Conservation (phyloP, 2,329 filamentous ascomycete species). For the Zasmidium citrigriseum region DNA sequence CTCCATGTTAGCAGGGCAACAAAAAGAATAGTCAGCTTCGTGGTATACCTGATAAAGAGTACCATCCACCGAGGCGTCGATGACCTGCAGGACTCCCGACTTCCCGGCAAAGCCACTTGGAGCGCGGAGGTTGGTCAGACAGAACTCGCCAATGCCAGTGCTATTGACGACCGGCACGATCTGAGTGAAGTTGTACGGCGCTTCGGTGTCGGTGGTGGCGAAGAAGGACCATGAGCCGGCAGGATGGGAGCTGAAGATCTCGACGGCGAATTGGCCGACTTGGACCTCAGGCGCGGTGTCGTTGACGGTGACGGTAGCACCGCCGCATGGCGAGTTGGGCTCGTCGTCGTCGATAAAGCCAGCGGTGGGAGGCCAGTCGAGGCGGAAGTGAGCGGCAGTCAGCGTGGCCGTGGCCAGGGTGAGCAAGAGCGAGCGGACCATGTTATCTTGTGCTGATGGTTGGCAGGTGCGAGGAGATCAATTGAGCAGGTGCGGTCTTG, state of each 20-base stretch:
- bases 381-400: conserved; percentile 45
- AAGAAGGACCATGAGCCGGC: conserved; percentile 29
- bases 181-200: conserved; percentile 33
- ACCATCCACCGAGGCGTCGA: conserved; percentile 30
- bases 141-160: conserved; percentile 32
- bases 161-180: conserved; percentile 28
- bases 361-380: conserved; percentile 40
- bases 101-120: conserved; percentile 30
- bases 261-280: conserved; percentile 31
- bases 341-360: conserved; percentile 33
- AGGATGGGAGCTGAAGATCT: conserved; percentile 32
- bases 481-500: too few relatives aligned
- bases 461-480: neutral
- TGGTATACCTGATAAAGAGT: conserved; percentile 33
- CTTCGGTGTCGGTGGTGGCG: conserved; percentile 29
- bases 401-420: conserved; percentile 29
- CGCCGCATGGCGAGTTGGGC: conserved; percentile 31
- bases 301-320: conserved; percentile 26
- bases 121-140: conserved; percentile 27
- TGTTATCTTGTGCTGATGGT: conserved; percentile 13
- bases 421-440: conserved; percentile 29
- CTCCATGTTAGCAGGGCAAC: neutral
- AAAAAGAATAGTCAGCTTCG: neutral
- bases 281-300: conserved; percentile 26
- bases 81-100: conserved; percentile 32